Evolutionary conservation across 2,329 filamentous ascomycete genomes (phyloP).

Genomic region (Chaetoscypha palmicola): DNA sequence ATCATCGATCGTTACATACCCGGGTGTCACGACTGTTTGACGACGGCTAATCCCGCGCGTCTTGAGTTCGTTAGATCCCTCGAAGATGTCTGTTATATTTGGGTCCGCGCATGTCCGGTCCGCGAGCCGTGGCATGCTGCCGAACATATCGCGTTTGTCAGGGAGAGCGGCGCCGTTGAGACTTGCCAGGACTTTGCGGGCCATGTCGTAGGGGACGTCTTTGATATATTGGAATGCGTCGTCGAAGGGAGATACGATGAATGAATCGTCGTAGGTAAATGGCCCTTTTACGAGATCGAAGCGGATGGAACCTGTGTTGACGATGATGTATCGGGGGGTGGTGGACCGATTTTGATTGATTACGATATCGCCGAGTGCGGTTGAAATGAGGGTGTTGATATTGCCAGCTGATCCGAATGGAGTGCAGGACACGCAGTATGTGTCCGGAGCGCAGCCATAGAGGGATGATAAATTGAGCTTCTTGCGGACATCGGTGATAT

Average conservation of each 20-base stretch:
- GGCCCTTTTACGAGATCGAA: conserved; percentile 91
- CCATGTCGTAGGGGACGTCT: conserved; percentile 70
- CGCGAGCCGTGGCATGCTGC: conserved; percentile 18
- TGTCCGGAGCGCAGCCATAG: conserved; percentile 72
- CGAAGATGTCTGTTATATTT: conserved; percentile 16
- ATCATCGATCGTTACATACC: conserved; percentile 85
- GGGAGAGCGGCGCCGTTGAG: conserved; percentile 43
- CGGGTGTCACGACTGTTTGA: conserved; percentile 41
- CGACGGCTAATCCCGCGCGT: conserved; percentile 24
- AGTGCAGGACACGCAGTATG: conserved; percentile 74
- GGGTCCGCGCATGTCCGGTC: conserved; percentile 29
- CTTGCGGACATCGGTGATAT: conserved; percentile 62
- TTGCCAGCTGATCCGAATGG: conserved; percentile 65
- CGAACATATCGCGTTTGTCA: conserved; percentile 16
- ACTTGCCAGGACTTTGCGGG: conserved; percentile 55
- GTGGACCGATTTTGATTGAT: conserved; percentile 49
- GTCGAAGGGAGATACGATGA: conserved; percentile 77
- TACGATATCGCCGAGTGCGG: conserved; percentile 63
- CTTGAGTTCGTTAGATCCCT: conserved; percentile 12
- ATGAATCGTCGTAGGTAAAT: conserved; percentile 82
- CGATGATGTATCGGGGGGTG: conserved; percentile 61
- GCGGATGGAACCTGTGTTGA: conserved; percentile 84
- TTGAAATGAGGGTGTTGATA: conserved; percentile 58
- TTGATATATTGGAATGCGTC: conserved; percentile 70
- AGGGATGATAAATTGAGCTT: conserved; percentile 62